A percentile compares a stretch with the other conserved stretches of the same genome.
Conservation (phyloP, 208 protist genomes). For the Leishmania gerbilli region DNA sequence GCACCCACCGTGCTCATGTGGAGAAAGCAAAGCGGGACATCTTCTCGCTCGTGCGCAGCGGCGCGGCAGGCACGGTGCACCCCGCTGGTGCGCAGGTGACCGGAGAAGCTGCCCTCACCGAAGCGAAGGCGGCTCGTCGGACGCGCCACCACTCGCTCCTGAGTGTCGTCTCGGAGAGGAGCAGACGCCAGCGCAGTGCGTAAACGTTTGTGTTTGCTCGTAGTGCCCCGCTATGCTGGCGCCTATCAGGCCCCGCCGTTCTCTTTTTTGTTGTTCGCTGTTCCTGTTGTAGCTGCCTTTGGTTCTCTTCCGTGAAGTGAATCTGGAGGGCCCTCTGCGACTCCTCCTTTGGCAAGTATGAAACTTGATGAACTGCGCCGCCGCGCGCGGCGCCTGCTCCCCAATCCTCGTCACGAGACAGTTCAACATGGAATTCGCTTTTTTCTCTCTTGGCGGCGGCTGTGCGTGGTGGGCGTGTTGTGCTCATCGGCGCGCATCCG, state of each 20-base stretch:
- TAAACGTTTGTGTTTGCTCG: neutral
- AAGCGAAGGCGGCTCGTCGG: conserved; percentile 10
- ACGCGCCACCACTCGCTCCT: conserved; percentile 22
- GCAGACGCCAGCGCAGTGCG: conserved; percentile 5
- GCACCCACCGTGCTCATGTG: conserved; percentile 23
- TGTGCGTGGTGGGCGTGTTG: neutral
- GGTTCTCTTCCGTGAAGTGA: neutral
- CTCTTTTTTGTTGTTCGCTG: neutral
- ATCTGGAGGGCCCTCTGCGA: neutral
- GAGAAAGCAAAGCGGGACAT: conserved; percentile 39
- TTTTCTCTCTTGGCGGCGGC: neutral
- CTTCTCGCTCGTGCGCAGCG: conserved; percentile 22
- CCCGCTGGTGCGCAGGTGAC: neutral
- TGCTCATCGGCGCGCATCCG: neutral
- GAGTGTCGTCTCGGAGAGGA: conserved; percentile 12
- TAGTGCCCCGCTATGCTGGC: neutral
- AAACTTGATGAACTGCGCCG: neutral
- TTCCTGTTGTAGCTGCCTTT: neutral
- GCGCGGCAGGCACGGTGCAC: neutral
- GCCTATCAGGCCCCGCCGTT: neutral
- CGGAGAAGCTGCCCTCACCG: conserved; percentile 6
- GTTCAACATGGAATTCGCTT: neutral
- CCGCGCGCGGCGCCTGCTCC: neutral
- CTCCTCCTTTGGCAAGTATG: neutral
- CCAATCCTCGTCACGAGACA: neutral